These are phyloP conservation scores for Pestalotiopsis sp. DNA, from an alignment of 2,329 filamentous ascomycete genomes.

Conservation along the genomic window DNA sequence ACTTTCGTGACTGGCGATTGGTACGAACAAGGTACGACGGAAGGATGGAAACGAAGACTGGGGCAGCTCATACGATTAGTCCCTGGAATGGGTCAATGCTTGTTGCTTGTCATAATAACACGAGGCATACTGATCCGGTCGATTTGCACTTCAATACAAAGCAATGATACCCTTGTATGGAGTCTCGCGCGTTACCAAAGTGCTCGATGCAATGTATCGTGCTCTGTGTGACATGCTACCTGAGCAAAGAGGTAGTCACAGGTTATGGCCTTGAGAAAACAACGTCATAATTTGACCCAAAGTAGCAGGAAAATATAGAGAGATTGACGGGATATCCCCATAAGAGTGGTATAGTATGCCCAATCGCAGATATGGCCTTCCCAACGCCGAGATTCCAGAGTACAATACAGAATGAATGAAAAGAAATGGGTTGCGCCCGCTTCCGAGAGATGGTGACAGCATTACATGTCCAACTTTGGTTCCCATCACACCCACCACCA, in stretches of 20 bases:
- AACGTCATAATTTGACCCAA: background rate
- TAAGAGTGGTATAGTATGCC: constrained; percentile 2
- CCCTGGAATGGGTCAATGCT: no score
- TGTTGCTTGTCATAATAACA: no score
- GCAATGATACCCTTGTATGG: background rate
- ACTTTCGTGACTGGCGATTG: no score
- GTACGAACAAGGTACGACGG: no score
- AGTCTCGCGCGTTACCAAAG: background rate
- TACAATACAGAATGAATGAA: constrained; percentile 1
- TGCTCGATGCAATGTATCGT: background rate
- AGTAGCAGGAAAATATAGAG: constrained; percentile 2
- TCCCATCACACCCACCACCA: constrained; percentile 46
- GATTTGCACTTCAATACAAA: background rate
- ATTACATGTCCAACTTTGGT: no score
- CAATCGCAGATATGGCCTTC: background rate
- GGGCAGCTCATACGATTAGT: no score
- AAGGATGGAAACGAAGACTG: no score
- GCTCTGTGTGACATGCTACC: background rate
- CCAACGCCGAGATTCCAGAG: background rate
- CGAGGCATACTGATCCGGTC: background rate
- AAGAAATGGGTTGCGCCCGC: background rate
- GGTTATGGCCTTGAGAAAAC: background rate
- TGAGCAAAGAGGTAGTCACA: background rate
- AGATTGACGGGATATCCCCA: background rate
- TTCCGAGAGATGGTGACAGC: background rate